phyloP scores from a whole-genome alignment of 352 stramenopile genomes.

The Pythium graminicola region DNA sequence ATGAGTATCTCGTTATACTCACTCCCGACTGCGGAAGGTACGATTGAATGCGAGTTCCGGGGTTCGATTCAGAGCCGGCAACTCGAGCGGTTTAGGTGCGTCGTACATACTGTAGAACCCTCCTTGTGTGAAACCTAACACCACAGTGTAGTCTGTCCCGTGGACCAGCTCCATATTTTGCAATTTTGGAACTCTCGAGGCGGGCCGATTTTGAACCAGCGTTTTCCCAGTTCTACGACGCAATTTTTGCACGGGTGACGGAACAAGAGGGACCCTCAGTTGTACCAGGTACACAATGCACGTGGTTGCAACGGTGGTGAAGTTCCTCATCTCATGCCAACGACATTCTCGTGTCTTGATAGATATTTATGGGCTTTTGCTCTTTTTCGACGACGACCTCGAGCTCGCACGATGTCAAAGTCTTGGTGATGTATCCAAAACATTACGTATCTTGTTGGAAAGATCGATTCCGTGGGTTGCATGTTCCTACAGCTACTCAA shows the following conservation, averaged over 20 bases:
- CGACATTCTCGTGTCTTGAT: not conserved
- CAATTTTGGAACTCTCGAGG: conserved; percentile 41
- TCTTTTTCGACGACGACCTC: conserved; percentile 61
- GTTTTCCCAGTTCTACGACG: conserved; percentile 54
- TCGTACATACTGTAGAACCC: not conserved
- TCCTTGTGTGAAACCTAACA: too few species aligned
- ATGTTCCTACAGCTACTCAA: too few species aligned
- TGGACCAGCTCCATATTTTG: conserved; percentile 37
- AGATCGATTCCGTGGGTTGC: conserved; percentile 38
- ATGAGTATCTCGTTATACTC: conserved; percentile 23
- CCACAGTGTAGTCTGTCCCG: conserved; percentile 20
- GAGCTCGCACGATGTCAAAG: conserved; percentile 60
- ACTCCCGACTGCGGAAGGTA: not conserved
- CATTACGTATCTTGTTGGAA: conserved; percentile 28
- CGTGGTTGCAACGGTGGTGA: too few species aligned
- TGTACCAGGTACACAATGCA: conserved; percentile 40
- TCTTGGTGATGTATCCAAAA: conserved; percentile 37
- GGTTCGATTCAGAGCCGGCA: conserved; percentile 16
- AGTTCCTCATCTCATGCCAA: not conserved
- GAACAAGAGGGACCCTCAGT: conserved; percentile 22
- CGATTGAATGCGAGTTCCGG: conserved; percentile 4
- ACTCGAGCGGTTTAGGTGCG: conserved; percentile 23
- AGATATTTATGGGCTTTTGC: conserved; percentile 57
- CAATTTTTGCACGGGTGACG: conserved; percentile 39
- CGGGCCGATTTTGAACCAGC: conserved; percentile 16